Percentiles rank a stretch among this genome's conserved stretches.
Evolutionary conservation across 345 rosid genomes (phyloP).

Genomic region (Theobroma cacao): DNA sequence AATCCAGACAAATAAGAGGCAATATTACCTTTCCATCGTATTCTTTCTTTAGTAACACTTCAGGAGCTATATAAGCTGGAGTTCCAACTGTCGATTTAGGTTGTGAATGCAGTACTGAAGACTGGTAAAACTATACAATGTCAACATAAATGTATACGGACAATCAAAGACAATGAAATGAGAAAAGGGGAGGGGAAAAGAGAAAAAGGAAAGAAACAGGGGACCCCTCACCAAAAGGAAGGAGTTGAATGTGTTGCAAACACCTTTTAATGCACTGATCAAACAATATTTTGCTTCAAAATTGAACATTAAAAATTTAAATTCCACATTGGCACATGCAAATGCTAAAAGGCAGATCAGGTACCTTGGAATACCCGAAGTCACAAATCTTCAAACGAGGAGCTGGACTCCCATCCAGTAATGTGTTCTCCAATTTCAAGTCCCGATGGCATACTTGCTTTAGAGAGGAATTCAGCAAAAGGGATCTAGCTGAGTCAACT

Average conservation of each 20-base stretch:
- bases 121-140: conserved; percentile 41
- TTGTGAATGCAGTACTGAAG: conserved; percentile 93
- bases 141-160: not conserved
- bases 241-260: conserved; percentile 1
- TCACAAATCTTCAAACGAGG: conserved; percentile 97
- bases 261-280: not conserved
- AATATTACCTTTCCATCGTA: conserved; percentile 92
- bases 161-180: conserved; percentile 1
- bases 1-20: conserved; percentile 3
- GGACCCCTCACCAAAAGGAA: not conserved
- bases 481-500: conserved; percentile 1
- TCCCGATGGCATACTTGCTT: conserved; percentile 99
- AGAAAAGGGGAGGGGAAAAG: not conserved
- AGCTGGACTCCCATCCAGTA: conserved; percentile 94
- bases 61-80: conserved; percentile 99
- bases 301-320: not conserved
- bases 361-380: conserved; percentile 99
- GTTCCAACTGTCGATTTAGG: conserved; percentile 99
- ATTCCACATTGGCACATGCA: not conserved
- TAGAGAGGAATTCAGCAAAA: conserved; percentile 13
- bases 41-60: conserved; percentile 93
- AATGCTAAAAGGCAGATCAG: not conserved
- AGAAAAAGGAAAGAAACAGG: not conserved
- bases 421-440: conserved; percentile 88
- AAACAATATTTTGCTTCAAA: conserved; percentile 1